Base-by-base conservation (phyloP, 1,284 basidiomycete genomes). In the Apiotrichum akiyoshidainum region DNA sequence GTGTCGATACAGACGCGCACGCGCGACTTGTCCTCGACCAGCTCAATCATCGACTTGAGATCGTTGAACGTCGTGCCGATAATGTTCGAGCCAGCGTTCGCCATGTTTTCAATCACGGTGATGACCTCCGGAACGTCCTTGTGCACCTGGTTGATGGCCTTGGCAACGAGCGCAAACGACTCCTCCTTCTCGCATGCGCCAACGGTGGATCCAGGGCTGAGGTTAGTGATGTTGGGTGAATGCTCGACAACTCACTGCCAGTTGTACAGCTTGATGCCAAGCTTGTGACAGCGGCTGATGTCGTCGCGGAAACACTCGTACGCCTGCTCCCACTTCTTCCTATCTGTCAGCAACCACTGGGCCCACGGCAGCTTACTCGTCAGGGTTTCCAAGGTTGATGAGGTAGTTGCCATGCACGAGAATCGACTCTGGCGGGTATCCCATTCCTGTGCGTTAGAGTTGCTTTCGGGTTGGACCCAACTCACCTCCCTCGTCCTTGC, bases 1-100 rank as follows among this genome's bases (percentile, higher is more conserved):
- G 91, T 92, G 76, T 94, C 91, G 56, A 94, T 77, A 74, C 90
- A 93, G 2, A 92, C 86, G 0, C 89, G 87, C 0, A 93, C 85
- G 39, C 90, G 78, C 0, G 78, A 75, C 75, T 91, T 92, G 71
- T 92, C 85, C 6, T 86, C 79, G 1, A 93, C 87, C n/a, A 80
- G 79, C 0, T 78, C 72, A 44, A 94, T 91, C 59, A 93, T 90
- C 1, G 77, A 78, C 0, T 82, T 83, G 12, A 93, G 74, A 61
- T 93, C 86, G 14, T 80, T 71, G 66, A 91, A 90, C 13, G 83
- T 80, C 1, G 85, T 84, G 1, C 91, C 90, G 44, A 93, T 82
- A 54, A 91, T 82, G 65, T 92, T 92, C 37, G 71, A 73, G 9
- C 87, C 87, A 26, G 86, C 82, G 22, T 90, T 90, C 2, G 88